phyloP scores from a whole-genome alignment of 257 asterid genomes.

The Solanum neorickii region DNA sequence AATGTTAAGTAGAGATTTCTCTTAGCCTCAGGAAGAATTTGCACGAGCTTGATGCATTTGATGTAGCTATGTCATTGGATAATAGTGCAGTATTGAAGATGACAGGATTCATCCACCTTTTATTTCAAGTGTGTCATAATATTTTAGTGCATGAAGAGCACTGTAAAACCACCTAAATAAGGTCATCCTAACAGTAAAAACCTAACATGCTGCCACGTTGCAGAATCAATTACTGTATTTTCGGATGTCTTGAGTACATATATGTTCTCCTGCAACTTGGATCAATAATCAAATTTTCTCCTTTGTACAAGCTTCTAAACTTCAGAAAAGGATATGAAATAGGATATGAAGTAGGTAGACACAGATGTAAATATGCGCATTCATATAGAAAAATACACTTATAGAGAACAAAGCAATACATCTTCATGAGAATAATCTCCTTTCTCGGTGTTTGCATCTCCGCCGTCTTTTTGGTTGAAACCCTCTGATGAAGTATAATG shows the following conservation, averaged over 20 bases:
- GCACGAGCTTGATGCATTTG: background rate
- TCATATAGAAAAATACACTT: background rate
- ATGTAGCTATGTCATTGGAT: background rate
- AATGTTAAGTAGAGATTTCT: background rate
- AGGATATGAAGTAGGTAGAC: background rate
- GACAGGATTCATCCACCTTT: background rate
- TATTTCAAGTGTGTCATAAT: background rate
- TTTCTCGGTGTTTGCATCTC: conserved; percentile 21
- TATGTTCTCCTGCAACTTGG: background rate
- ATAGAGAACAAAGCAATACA: conserved; percentile 36
- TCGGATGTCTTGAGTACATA: background rate
- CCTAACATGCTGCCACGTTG: background rate
- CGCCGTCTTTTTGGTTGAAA: conserved; percentile 34
- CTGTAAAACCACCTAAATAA: background rate
- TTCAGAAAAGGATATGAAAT: background rate
- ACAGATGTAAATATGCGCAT: background rate
- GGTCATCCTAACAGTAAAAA: background rate
- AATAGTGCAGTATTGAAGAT: background rate
- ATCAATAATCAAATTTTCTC: background rate
- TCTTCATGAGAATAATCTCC: conserved; percentile 46
- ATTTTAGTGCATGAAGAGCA: background rate
- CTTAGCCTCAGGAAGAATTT: background rate
- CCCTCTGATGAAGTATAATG: conserved; percentile 32
- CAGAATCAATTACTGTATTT: background rate
- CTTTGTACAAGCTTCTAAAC: background rate